Conservation (phyloP, 192 early-diverging fungal genomes). For the Coemansia sp. region DNA sequence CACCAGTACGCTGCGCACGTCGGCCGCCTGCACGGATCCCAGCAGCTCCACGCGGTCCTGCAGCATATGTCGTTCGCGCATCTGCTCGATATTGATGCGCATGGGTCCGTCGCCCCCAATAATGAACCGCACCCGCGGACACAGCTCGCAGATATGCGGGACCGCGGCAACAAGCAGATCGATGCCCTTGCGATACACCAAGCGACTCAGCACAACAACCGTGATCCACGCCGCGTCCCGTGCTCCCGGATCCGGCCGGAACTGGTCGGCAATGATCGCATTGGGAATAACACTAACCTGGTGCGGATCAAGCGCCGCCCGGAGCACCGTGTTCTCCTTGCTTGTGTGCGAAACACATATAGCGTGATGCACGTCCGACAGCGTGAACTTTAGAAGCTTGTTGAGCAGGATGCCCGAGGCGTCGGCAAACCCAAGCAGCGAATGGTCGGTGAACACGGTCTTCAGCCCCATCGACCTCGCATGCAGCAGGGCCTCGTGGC, state of each 20-base stretch:
- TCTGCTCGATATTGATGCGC: constrained; percentile 93
- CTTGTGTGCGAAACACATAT: constrained; percentile 99
- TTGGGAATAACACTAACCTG: constrained; percentile 96
- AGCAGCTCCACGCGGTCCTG: constrained; percentile 91
- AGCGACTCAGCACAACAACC: constrained; percentile 87
- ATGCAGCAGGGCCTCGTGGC: constrained; percentile 94
- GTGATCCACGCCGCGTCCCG: constrained; percentile 82
- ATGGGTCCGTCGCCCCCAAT: constrained; percentile 98
- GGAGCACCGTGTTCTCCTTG: constrained; percentile 97
- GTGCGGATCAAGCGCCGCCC: constrained; percentile 85
- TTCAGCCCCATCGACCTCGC: constrained; percentile 93
- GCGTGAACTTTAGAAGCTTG: constrained; percentile 94
- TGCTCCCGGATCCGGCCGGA: constrained; percentile 75
- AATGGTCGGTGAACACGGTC: constrained; percentile 96
- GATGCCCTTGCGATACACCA: constrained; percentile 94
- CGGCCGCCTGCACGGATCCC: constrained; percentile 76
- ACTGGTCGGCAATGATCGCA: constrained; percentile 92
- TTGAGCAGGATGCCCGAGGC: constrained; percentile 89
- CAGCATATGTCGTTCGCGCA: constrained; percentile 89
- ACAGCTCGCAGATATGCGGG: constrained; percentile 82
- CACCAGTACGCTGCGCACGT: constrained; percentile 84
- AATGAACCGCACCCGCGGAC: constrained; percentile 82
- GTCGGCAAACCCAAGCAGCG: constrained; percentile 95
- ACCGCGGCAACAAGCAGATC: constrained; percentile 90
- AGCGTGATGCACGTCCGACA: constrained; percentile 96